Evolutionary conservation across 2,329 filamentous ascomycete species (phyloP), one percentile per base, ranked within the genome.

Genomic region (Aureobasidium sp.): DNA sequence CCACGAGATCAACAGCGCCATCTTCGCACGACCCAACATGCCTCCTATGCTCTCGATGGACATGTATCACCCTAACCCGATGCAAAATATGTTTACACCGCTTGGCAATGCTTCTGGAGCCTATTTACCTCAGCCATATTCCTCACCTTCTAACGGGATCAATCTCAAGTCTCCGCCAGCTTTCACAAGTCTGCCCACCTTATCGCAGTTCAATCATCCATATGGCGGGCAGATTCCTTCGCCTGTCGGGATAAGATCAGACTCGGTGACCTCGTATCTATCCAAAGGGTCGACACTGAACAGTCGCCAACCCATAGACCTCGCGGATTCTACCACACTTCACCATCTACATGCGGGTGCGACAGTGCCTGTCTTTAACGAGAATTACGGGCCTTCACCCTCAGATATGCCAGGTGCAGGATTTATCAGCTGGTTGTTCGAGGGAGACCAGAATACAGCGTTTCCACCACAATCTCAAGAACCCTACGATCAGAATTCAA

Each of bases 291-390:
- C n/a, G 8, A 5, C 37, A 13, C 10, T 19, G 1, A 47, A 33
- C 13, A 13, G 25, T 13, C 9, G 38, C 19, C 57, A 25, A 19
- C 1, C 19, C 21, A n/a, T 15, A 11, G n/a, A 38, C 13, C 25
- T 33, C 13, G 4, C 6, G 5, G 38, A 51, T 21, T 8, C 42
- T n/a, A 10, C 40, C 3, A 17, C 42, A n/a, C 3, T 47, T 1
- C 19, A 40, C 19, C 13, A 47, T 10, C 11, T 47, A 21, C 23
- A 29, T 29, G 25, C 38, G 21, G 27, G 29, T 38, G 33, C 42
- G 1, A 54, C 88, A 4, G 89, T 95, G 67, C 90, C 93, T 0
- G 87, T 96, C 27, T 96, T 96, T 73, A 90, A 90, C 17, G 90
- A 95, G 67, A 87, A 84, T 19, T 86, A 90, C 62, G 92, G 89